Base-by-base conservation (phyloP, 345 rosid species). In the Toxicodendron radicans region DNA sequence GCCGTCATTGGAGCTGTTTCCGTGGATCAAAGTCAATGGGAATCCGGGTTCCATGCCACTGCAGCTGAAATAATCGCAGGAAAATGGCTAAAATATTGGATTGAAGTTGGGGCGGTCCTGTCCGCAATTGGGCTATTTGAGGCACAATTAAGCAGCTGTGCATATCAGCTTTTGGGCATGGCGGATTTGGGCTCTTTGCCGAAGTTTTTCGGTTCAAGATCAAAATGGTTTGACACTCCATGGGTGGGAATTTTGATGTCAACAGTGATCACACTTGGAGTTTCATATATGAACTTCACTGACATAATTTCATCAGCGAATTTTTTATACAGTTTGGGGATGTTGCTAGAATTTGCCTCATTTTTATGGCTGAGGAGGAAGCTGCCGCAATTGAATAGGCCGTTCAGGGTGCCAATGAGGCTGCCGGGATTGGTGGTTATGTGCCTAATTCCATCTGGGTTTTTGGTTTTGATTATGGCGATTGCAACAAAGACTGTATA, bases 91-190 rank as follows among this genome's bases (percentile, higher is more conserved):
- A 90, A 90, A 57, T 75, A 84, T 1, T 92, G 92, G 90, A 45
- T 90, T 24, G 86, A 87, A 75, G 23, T 90, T 0, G 92, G 97
- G 5, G 88, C 94, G 1, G 95, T 91, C 46, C 73, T 92, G 14
- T 91, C 97, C 0, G 86, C 81, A 1, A 82, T 91, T 18, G 98
- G 98, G 4, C 80, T 95, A 16, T 95, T 84, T 30, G 95, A 92
- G 75, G 99, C 98, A 35, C 94, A 92, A 66, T 38, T 95, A 78
- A 92, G 98, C 24, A 88, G 97, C 54, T 74, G 91, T 63, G 89
- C 88, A 14, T 90, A 86, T 56, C 95, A 88, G 75, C 73, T 90
- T 20, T 72, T 82, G 20, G 91, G 95, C 8, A 88, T 90, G 95
- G 88, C 94, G 0, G 79, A 88, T 63, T 74, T 88, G 46, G 92